Evolutionary conservation across 805 yeast genomes (phyloP), one percentile per base, ranked within the genome.

Genomic region (Cyberlindnera subsufficiens): DNA sequence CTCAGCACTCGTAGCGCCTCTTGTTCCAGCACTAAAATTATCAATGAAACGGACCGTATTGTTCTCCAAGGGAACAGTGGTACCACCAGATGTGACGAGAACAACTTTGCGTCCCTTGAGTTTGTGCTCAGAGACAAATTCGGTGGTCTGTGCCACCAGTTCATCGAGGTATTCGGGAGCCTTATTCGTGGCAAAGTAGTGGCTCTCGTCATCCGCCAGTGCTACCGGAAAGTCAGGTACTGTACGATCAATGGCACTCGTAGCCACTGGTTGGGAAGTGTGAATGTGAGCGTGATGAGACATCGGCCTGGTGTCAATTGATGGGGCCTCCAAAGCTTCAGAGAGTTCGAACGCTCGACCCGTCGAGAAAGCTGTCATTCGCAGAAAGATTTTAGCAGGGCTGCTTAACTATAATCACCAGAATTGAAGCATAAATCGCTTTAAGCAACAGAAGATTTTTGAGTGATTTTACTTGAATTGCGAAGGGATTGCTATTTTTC

Each of bases 1-100:
- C 63, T 93, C 99, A 4, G 98, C 96, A 32, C 95, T 82, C 0
- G 96, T 80, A 4, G 99, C 95, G 43, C 99, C 99, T 63, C 99
- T 77, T 0, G 97, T 93, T 19, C 99, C 99, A 19, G 98, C 98
- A 50, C 93, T 82, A 62, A 93, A 93, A 59, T 93, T 93, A 64
- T 93, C 99, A 56, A 93, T 89, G 64, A 93, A 93, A 41, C 99
- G 68, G 6, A 93, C 99, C 0, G 99, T 93, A 59, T 93, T 93
- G 64, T 89, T 90, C 58, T 93, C 99, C 51, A 93, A 68, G 0
- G 99, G 99, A 0, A 93, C 99, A 0, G 97, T 91, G 1, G 99
- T 93, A 18, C 99, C 99, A 19, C 99, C 99, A 8, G 91, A 80
- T 0, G 99, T 93, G 3, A 91, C 95, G 36, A 91, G 66, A 0